Evolutionary conservation across 2,329 filamentous ascomycete species (phyloP).

Genomic region (Fusarium sp.): DNA sequence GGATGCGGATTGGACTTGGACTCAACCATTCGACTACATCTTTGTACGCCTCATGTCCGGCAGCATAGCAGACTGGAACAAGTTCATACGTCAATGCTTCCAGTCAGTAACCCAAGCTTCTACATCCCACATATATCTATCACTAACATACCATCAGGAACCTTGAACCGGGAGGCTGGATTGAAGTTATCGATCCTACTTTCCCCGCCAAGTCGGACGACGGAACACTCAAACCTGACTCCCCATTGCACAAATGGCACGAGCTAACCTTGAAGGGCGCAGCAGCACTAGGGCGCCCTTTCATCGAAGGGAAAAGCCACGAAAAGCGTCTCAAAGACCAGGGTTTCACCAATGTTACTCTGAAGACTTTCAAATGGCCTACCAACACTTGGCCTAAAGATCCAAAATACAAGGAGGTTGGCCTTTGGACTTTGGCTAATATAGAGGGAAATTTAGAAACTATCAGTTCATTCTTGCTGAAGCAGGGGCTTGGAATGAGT

Average conservation of each 20-base stretch:
- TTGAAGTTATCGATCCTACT: slow-evolving; percentile 33
- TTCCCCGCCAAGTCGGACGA: slow-evolving; percentile 38
- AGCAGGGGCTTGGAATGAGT: slow-evolving; percentile 22
- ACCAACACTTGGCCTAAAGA: slow-evolving; percentile 33
- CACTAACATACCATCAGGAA: background rate
- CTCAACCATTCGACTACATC: slow-evolving; percentile 25
- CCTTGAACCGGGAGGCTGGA: slow-evolving; percentile 32
- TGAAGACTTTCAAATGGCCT: slow-evolving; percentile 17
- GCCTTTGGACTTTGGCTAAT: slow-evolving; percentile 24
- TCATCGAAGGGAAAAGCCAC: slow-evolving; percentile 18
- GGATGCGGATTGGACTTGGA: slow-evolving; percentile 35
- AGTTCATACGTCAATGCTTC: slow-evolving; percentile 3
- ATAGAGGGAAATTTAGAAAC: slow-evolving; percentile 19
- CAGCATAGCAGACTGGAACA: slow-evolving; percentile 34
- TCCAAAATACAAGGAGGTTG: slow-evolving; percentile 26
- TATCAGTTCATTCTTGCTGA: slow-evolving; percentile 12
- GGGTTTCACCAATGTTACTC: slow-evolving; percentile 20
- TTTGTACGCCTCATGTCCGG: slow-evolving; percentile 35
- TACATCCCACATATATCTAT: rapidly evolving
- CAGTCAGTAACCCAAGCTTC: background rate
- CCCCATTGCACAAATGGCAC: slow-evolving; percentile 22
- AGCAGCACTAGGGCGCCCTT: slow-evolving; percentile 1
- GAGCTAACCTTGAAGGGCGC: slow-evolving; percentile 26
- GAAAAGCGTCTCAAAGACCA: slow-evolving; percentile 14
- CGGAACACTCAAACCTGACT: slow-evolving; percentile 14